Evolutionary conservation across 2,329 filamentous ascomycete genomes (phyloP), one percentile per base, ranked within the genome.

Genomic region (Rhinocladiella mackenziei): DNA sequence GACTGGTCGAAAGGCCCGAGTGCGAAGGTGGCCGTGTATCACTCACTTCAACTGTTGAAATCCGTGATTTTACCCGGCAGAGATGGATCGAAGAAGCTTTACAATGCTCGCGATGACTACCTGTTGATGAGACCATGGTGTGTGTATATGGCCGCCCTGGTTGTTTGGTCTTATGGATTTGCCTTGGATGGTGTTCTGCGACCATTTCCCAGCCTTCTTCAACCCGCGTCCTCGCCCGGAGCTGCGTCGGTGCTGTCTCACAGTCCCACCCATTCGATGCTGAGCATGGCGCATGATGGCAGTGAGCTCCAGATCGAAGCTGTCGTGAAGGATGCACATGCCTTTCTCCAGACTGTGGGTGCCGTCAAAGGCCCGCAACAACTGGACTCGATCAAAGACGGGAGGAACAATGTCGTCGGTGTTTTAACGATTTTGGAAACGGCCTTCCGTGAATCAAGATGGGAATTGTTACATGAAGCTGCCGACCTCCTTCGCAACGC

Each of bases 71-170:
- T 48, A 36, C 51, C 30, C 34, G 48, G 10, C 18, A 48, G 13
- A 36, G 43, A 43, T 32, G 62, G 63, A 34, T 5, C 64, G 64
- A 8, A 62, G 66, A 10, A 66, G 3, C 69, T 74, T 3, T 98
- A 97, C 64, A 83, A 81, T 10, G 88, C 89, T 0, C 79, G 87
- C 11, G 86, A 95, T 57, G 92, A 98, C 58, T 84, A 89, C 40
- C 74, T 96, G 2, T 75, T 97, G 48, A 94, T 97, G 60, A 76
- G 92, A n/a, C 87, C 91, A 0, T 97, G 92, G 91, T 87, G 95
- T 10, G 72, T 97, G 39, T 98, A 96, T 66, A 94, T 94, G 61
- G 87, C 92, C 1, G 82, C 83, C 0, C 74, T 97, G 10, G 87
- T 95, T 15, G 86, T 97, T 1, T 97, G 91, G 91, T 87, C 81